Base-by-base conservation (phyloP, 106 monocot species). In the Agapanthus africanus region DNA sequence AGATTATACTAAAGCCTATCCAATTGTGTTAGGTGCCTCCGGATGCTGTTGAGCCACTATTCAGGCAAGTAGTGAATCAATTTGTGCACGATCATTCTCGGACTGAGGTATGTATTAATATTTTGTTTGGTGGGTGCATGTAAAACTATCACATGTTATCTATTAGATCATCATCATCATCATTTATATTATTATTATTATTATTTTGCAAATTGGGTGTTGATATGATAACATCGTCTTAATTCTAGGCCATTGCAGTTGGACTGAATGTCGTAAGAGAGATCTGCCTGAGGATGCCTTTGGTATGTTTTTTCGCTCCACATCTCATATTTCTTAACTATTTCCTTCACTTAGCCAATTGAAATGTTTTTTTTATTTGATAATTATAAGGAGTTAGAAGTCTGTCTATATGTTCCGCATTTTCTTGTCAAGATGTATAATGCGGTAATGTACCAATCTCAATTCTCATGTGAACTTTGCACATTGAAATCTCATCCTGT, bases 41-140 rank as follows among this genome's bases (percentile, higher is more conserved):
- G 56, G 91, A 91, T 89, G 95, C 91, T 25, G 95, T 95, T 71
- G 91, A 95, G 77, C 95, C 95, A 72, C 69, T 95, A 31, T 95
- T 95, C 68, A 91, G 51, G 59, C 88, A 88, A 74, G 80, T 95
- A 70, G 95, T 95, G 37, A 89, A 95, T 79, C 88, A 91, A 26
- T 95, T 95, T 84, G 88, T 95, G 63, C 91, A 95, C 68, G 91
- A 95, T 66, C 95, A 78, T 63, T 85, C 88, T 64, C 85, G 85
- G 37, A 80, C 95, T 50, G 95, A 95, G 91, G 95, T 95, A 66
- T 70, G 59, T 31, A 22, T 13, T 18, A 40, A 40, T n/a, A 27
- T 47, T 22, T 51, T 22, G 13, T 18, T 19, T 38, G 49, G 6
- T 35, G 18, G n/a, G n/a, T n/a, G n/a, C n/a, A n/a, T n/a, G n/a